Evolutionary conservation across 169 alveolate species (phyloP).

Genomic region (Plasmodium relictum): DNA sequence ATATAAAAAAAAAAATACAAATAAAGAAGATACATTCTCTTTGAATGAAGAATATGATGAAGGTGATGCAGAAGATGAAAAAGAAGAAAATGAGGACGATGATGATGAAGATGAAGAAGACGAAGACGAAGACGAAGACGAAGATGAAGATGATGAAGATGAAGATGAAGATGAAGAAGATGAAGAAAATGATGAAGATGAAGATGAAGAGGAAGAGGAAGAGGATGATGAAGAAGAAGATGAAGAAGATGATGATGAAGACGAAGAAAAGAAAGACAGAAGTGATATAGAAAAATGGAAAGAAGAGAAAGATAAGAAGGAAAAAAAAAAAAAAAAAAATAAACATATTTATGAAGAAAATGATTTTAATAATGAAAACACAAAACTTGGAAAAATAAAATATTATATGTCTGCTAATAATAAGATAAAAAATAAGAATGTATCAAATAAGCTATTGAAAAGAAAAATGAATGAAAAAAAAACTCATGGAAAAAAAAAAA

Average conservation of each 20-base stretch:
- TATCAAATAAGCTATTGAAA: constrained; percentile 12
- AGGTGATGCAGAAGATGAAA: constrained; percentile 28
- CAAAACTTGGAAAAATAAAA: constrained; percentile 1
- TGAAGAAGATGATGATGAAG: constrained; percentile 6
- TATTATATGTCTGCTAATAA: constrained; percentile 27
- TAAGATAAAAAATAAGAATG: constrained; percentile 8
- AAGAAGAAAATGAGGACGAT: constrained; percentile 10
- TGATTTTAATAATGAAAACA: neutral
- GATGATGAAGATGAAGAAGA: constrained; percentile 28
- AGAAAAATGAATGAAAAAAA: constrained; percentile 49
- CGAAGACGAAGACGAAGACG: constrained; percentile 3
- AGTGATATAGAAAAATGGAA: neutral
- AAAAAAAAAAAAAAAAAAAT: constrained; percentile 4
- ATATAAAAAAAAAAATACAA: neutral
- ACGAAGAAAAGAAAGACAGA: neutral
- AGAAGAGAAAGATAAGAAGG: neutral
- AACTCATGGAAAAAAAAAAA: constrained; percentile 56
- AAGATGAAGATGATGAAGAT: constrained; percentile 15
- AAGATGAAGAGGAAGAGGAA: constrained; percentile 20
- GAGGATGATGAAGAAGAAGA: neutral
- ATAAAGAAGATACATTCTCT: neutral
- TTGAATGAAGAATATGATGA: constrained; percentile 23
- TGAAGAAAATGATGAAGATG: constrained; percentile 36
- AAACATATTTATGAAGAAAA: constrained; percentile 5
- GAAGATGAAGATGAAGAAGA: constrained; percentile 12